These are phyloP conservation scores for Debaryomyces sp. DNA, from an alignment of 1,139 yeast genomes.

Conservation along the genomic window DNA sequence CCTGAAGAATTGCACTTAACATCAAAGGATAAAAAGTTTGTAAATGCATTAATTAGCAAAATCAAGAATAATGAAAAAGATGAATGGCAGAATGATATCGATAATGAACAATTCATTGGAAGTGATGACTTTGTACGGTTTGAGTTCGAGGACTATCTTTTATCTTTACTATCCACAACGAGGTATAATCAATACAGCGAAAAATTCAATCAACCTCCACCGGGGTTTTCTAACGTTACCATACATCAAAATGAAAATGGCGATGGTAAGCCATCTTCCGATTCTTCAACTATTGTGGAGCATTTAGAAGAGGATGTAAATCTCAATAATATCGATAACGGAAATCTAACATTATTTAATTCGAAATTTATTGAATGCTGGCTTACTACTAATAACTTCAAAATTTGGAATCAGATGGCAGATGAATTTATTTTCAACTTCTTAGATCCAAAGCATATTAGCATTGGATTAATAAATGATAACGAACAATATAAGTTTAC, in stretches of 20 bases:
- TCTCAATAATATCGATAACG: conserved; percentile 23
- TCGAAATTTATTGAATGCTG: conserved; percentile 61
- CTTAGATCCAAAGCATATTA: conserved; percentile 76
- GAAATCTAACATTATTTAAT: conserved; percentile 48
- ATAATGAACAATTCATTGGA: conserved; percentile 50
- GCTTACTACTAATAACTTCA: conserved; percentile 67
- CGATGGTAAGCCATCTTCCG: background rate
- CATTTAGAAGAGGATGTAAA: conserved; percentile 7
- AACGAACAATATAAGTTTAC: conserved; percentile 24
- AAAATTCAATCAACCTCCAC: conserved; percentile 44
- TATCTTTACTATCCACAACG: conserved; percentile 71
- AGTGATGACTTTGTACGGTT: conserved; percentile 88
- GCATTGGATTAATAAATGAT: conserved; percentile 22
- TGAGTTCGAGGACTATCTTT: conserved; percentile 86
- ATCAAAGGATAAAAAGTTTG: conserved; percentile 73
- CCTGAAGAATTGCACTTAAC: conserved; percentile 55
- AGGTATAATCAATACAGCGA: conserved; percentile 66
- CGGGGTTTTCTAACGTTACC: conserved; percentile 37
- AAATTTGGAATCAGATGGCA: conserved; percentile 69
- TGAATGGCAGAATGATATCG: conserved; percentile 11
- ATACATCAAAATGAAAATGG: background rate
- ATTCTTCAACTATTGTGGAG: background rate
- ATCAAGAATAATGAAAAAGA: conserved; percentile 13
- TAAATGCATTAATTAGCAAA: conserved; percentile 42
- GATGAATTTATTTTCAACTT: conserved; percentile 91